Evolutionary conservation across 2,329 filamentous ascomycete species (phyloP).

Genomic region (Penicillium sp.): DNA sequence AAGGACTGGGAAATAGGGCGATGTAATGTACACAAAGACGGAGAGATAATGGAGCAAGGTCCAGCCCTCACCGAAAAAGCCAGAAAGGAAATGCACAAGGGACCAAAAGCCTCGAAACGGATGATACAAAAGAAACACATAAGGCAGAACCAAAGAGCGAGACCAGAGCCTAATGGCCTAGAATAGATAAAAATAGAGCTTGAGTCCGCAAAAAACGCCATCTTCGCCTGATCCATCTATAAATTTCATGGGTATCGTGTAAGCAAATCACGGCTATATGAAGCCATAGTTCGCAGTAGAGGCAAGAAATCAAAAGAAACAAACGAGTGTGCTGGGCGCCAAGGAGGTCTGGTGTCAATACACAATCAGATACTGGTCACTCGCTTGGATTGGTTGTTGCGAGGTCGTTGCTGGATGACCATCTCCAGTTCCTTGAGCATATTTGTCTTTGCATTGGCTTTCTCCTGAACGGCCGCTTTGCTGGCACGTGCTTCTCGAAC

Average conservation of each 20-base stretch:
- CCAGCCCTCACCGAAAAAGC: neutral
- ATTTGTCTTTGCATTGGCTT: conserved; percentile 77
- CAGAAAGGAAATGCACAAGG: neutral
- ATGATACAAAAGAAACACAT: conserved; percentile 17
- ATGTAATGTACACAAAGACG: conserved; percentile 8
- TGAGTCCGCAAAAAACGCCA: conserved; percentile 32
- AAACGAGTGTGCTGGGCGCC: neutral
- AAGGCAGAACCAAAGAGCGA: conserved; percentile 2
- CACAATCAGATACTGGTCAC: conserved; percentile 49
- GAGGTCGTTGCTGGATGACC: conserved; percentile 69
- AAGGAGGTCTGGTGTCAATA: neutral
- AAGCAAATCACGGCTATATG: neutral
- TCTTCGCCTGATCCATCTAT: conserved; percentile 40
- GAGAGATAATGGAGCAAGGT: neutral
- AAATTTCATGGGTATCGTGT: conserved; percentile 38
- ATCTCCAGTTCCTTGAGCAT: conserved; percentile 94
- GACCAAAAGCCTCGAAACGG: neutral
- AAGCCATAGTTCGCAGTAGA: neutral
- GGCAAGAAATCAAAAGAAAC: conserved; percentile 6
- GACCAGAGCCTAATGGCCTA: conserved; percentile 9
- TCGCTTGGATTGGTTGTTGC: conserved; percentile 43
- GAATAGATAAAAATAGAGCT: conserved; percentile 14
- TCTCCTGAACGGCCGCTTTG: conserved; percentile 72
- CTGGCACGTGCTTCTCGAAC: conserved; percentile 84
- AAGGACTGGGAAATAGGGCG: neutral